Evolutionary conservation across 2,329 filamentous ascomycete genomes (phyloP), one percentile per base, ranked within the genome.

Genomic region (Diaporthe sp.): DNA sequence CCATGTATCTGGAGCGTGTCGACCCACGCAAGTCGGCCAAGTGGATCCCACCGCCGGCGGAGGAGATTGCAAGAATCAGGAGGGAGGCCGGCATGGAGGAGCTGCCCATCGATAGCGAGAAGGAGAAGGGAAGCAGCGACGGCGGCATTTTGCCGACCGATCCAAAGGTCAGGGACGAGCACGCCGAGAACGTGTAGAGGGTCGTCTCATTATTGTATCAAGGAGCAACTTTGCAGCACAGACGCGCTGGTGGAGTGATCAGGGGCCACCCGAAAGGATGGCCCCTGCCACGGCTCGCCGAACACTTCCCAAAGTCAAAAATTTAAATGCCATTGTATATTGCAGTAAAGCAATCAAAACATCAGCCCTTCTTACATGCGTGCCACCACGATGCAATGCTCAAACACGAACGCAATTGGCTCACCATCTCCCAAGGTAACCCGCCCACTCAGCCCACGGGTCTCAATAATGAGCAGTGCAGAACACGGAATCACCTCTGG

Each of bases 1-100:
- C 91, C 65, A 94, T 94, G 92, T 95, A 95, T 78, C 87, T 94
- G 49, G 86, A 92, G 68, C 85, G 85, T 37, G 91, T 94, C 25
- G 90, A 86, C 78, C 92, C 93, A 0, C 90, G 90, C 85, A 89
- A 91, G 86, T 92, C 90, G 79, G 82, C 85, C 61, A 85, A 88
- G 77, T 94, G 89, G 90, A 78, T 84, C 7, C 81, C 87, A 0
- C 86, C 86, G 0, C 81, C 85, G 2, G 84, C 85, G 0, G 85
- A 87, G 73, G 83, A 87, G 76, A 87, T 88, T 81, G 82, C 84
- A 0, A 80, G 82, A 20, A 86, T 87, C 17, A 81, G 86, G 17
- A 83, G 82, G 51, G 76, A 85, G 78, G 86, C 86, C 4, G 86
- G 86, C 0, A 83, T 83, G 51, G 28, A 75, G 4, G 71, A 57